Conservation (phyloP, 2,329 filamentous ascomycete species). For the Monosporascus ibericus region DNA sequence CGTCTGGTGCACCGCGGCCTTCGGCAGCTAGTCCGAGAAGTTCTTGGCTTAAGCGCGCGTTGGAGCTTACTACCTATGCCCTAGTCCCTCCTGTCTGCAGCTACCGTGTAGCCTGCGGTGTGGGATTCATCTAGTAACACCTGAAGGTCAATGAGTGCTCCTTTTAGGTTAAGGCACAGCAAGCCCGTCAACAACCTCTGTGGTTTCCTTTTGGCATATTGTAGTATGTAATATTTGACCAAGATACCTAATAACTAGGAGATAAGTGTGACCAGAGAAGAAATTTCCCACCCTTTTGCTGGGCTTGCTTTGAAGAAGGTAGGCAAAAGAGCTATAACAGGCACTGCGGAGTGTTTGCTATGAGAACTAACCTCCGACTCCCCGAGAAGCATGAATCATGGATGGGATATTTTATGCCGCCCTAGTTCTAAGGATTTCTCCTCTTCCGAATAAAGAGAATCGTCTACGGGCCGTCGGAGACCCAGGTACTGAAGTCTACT, state of each 20-base stretch:
- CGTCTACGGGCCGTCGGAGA: background rate
- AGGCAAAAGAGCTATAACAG: background rate
- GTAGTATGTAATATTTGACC: background rate
- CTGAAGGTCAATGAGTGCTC: background rate
- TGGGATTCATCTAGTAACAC: background rate
- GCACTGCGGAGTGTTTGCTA: background rate
- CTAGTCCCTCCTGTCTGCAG: too few species aligned
- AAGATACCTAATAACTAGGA: background rate
- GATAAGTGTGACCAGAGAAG: background rate
- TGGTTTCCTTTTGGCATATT: background rate
- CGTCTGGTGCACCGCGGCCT: background rate
- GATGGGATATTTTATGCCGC: background rate
- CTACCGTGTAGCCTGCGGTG: background rate
- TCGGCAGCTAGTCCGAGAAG: background rate
- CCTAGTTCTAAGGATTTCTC: background rate
- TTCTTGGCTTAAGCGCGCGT: background rate
- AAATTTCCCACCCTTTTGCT: background rate
- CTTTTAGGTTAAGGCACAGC: background rate
- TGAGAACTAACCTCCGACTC: too few species aligned
- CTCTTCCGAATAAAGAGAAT: background rate
- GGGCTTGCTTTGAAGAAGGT: background rate
- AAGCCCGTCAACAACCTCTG: background rate
- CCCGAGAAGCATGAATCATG: background rate
- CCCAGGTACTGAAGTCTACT: background rate
- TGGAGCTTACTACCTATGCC: too few species aligned